These are phyloP conservation scores for Castanea mollissima DNA, from an alignment of 306 rosid genomes.

Conservation along the genomic window DNA sequence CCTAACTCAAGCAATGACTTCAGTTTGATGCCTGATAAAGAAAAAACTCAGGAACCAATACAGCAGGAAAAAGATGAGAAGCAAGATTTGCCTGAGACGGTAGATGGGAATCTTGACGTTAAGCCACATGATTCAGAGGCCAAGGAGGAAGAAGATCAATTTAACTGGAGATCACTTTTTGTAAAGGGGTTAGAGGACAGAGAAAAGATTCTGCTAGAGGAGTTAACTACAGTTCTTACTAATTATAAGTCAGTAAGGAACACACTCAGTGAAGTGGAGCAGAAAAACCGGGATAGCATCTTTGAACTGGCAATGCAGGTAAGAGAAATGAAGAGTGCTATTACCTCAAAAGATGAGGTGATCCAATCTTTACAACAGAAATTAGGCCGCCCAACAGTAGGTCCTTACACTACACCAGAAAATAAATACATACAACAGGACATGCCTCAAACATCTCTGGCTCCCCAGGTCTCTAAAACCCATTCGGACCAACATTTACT, in stretches of 20 bases:
- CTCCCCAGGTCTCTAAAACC: constrained; percentile 20
- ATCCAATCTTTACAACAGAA: constrained; percentile 55
- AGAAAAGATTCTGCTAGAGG: constrained; percentile 64
- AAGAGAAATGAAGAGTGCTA: constrained; percentile 54
- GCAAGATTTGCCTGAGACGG: constrained; percentile 30
- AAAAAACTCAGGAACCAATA: constrained; percentile 17
- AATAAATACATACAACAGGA: constrained; percentile 51
- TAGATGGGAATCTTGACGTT: constrained; percentile 15
- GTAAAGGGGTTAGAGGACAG: constrained; percentile 64
- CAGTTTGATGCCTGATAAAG: constrained; percentile 3
- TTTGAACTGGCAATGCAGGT: constrained; percentile 63
- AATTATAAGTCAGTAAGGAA: constrained; percentile 64
- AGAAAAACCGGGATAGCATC: constrained; percentile 64
- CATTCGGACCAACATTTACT: constrained; percentile 14
- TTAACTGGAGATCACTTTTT: constrained; percentile 63
- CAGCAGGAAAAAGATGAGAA: constrained; percentile 26
- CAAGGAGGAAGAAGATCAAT: constrained; percentile 45
- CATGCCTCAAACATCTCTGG: constrained; percentile 23
- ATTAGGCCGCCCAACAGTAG: constrained; percentile 26
- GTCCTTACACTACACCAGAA: constrained; percentile 36
- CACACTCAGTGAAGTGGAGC: constrained; percentile 60
- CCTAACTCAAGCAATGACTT: constrained; percentile 9
- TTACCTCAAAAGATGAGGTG: constrained; percentile 57
- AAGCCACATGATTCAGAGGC: constrained; percentile 31
- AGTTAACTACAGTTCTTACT: constrained; percentile 63